phyloP scores from a whole-genome alignment of 2,329 filamentous ascomycete species.

The Colletotrichum filicis region DNA sequence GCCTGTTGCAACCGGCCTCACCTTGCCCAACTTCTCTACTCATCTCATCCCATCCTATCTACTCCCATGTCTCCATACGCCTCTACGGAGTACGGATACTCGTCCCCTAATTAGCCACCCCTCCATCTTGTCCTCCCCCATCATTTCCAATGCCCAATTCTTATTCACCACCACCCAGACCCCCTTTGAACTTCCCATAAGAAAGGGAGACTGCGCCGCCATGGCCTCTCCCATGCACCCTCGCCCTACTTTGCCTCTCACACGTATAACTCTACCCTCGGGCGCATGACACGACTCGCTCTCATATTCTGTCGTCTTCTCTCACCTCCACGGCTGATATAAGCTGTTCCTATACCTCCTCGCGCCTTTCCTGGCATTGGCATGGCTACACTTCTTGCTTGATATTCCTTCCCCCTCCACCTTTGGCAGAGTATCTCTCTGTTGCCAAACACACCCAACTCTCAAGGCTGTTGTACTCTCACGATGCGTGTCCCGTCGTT shows the following conservation, averaged over 20 bases:
- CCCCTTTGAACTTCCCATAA: slow-evolving; percentile 27
- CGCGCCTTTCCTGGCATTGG: neutral
- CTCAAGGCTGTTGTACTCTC: neutral
- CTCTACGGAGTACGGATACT: slow-evolving; percentile 2
- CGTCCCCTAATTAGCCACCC: slow-evolving; percentile 29
- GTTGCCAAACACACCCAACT: neutral
- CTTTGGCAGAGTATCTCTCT: neutral
- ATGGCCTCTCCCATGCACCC: slow-evolving; percentile 21
- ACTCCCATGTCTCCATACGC: slow-evolving; percentile 9
- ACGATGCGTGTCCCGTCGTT: slow-evolving; percentile 36
- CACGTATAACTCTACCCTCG: slow-evolving; percentile 23
- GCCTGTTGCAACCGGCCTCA: slow-evolving; percentile 31
- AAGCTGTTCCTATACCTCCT: slow-evolving; percentile 3
- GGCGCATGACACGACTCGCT: slow-evolving; percentile 26
- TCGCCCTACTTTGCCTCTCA: slow-evolving; percentile 12
- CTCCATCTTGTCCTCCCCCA: slow-evolving; percentile 1
- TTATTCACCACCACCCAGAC: slow-evolving; percentile 11
- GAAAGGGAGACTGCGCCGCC: slow-evolving; percentile 28
- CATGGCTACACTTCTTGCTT: slow-evolving; percentile 9
- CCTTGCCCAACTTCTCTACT: slow-evolving; percentile 30
- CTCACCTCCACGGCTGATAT: neutral
- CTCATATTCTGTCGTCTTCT: neutral
- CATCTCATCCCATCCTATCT: slow-evolving; percentile 3
- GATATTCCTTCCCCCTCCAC: neutral
- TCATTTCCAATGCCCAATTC: neutral